These are phyloP conservation scores for Suillus hirtellus DNA, from an alignment of 768 basidiomycete species.

Conservation along the genomic window DNA sequence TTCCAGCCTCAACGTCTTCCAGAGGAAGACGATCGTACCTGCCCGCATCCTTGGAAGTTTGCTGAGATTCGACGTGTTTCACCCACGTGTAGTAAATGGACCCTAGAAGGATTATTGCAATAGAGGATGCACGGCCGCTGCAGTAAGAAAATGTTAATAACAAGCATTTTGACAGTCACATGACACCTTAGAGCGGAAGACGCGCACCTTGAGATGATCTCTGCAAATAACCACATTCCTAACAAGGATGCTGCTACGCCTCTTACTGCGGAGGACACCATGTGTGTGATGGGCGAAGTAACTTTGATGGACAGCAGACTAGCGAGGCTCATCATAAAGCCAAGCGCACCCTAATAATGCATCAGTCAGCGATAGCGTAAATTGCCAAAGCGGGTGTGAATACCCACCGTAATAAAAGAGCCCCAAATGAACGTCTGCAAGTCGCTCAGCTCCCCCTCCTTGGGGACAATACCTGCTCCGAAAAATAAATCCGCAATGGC, in stretches of 20 bases:
- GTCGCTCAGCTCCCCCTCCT: constrained; percentile 44
- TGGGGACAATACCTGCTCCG: constrained; percentile 38
- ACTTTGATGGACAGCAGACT: constrained; percentile 94
- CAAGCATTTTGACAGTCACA: neutral
- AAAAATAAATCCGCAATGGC: constrained; percentile 63
- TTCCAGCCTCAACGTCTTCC: constrained; percentile 63
- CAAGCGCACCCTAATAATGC: constrained; percentile 67
- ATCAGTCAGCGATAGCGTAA: constrained; percentile 10
- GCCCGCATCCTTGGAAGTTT: constrained; percentile 27
- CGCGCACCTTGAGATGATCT: constrained; percentile 76
- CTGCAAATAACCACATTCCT: constrained; percentile 77
- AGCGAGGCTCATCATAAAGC: constrained; percentile 94
- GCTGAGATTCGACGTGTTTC: constrained; percentile 69
- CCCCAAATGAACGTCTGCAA: constrained; percentile 75
- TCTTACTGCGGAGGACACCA: constrained; percentile 94
- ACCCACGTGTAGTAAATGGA: constrained; percentile 89
- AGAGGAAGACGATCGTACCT: constrained; percentile 64
- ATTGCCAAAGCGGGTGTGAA: neutral
- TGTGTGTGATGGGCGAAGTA: constrained; percentile 96
- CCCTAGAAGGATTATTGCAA: constrained; percentile 76
- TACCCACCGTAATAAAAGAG: constrained; percentile 71
- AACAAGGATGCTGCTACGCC: constrained; percentile 90
- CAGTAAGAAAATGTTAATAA: constrained; percentile 6
- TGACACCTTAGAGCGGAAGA: neutral
- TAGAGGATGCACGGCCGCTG: constrained; percentile 81